These are phyloP conservation scores for Dunaliella primolecta DNA, from an alignment of 139 green algal species.

Conservation along the genomic window DNA sequence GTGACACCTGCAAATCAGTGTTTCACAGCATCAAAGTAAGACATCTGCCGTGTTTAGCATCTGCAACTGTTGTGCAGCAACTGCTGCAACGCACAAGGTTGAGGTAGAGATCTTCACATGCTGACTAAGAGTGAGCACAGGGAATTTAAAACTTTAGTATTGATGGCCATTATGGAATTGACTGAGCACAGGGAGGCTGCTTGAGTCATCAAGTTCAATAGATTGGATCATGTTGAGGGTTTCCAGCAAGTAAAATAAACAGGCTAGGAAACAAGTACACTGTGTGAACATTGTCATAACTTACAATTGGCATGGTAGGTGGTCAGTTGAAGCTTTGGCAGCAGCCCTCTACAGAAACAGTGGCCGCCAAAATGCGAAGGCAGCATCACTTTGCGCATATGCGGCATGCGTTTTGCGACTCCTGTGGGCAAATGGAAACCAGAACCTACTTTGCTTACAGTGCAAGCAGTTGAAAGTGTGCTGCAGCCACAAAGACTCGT, in stretches of 20 bases:
- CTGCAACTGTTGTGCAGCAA: background rate
- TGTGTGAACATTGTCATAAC: no score
- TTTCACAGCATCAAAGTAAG: background rate
- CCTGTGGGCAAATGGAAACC: background rate
- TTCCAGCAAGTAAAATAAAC: background rate
- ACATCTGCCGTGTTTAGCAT: background rate
- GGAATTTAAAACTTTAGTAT: no score
- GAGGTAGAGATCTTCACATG: background rate
- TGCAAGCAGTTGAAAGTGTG: background rate
- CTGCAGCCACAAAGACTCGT: background rate
- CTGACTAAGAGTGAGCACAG: background rate
- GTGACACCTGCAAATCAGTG: background rate
- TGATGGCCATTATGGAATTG: background rate
- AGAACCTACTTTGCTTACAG: background rate
- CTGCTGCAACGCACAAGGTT: background rate
- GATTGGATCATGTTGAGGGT: background rate
- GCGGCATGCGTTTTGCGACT: background rate
- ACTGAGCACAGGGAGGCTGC: background rate
- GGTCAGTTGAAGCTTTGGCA: background rate
- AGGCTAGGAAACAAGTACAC: background rate
- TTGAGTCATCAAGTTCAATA: background rate
- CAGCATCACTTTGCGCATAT: background rate
- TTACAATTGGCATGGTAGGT: background rate
- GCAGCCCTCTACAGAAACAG: background rate
- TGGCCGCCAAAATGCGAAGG: background rate